Percentiles rank a stretch among this genome's conserved stretches.
Conservation (phyloP, 768 basidiomycete species). For the Hypsizygus marmoreus region DNA sequence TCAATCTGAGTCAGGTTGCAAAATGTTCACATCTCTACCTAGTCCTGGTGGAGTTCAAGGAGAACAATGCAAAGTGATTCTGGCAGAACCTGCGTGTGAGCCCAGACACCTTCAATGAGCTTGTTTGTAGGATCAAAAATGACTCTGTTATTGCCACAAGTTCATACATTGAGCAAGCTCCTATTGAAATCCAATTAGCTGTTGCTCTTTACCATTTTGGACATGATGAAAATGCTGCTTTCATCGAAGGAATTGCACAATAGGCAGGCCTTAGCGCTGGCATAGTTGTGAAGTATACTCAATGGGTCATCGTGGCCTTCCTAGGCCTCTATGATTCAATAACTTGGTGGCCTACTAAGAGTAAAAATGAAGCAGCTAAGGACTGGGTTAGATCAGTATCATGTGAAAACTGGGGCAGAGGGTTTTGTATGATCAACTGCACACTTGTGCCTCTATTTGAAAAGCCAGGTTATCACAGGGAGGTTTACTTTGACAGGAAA, state of each 20-base stretch:
- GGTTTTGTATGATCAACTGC: conserved; percentile 41
- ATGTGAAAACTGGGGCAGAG: conserved; percentile 34
- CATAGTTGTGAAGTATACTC: conserved; percentile 19
- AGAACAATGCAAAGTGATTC: conserved; percentile 21
- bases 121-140: no score
- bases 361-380: conserved; percentile 39
- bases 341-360: conserved; percentile 26
- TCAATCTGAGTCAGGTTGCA: conserved; percentile 15
- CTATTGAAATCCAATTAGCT: no score
- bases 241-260: conserved; percentile 28
- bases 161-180: no score
- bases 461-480: conserved; percentile 33
- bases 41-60: conserved; percentile 23
- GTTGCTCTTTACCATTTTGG: conserved; percentile 41
- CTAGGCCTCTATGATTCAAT: conserved; percentile 22
- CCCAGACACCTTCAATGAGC: conserved; percentile 24
- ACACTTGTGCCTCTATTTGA: conserved; percentile 35
- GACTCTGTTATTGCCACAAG: no score
- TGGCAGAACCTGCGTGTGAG: conserved; percentile 24
- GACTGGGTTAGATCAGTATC: conserved; percentile 34
- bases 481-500: conserved; percentile 40
- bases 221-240: conserved; percentile 38
- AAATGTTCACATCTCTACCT: conserved; percentile 23
- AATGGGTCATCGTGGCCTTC: conserved; percentile 32
- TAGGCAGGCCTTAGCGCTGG: conserved; percentile 41